These are phyloP conservation scores for Sphaerosporella brunnea DNA, from an alignment of 495 filamentous ascomycete species.

Conservation along the genomic window DNA sequence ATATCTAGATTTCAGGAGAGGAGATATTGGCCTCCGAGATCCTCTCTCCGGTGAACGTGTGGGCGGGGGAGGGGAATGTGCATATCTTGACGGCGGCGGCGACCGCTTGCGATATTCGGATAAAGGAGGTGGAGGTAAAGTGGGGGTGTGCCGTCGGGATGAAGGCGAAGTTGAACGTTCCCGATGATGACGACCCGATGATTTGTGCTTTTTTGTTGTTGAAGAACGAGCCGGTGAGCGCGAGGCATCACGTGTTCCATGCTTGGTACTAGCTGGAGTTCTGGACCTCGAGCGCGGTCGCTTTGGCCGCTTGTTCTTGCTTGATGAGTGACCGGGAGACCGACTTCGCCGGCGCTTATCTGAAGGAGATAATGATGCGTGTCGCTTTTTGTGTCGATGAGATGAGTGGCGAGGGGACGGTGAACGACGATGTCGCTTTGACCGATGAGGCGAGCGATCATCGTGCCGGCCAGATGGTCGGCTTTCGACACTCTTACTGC, in stretches of 20 bases:
- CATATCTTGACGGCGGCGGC: constrained; percentile 8
- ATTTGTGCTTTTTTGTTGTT: constrained; percentile 21
- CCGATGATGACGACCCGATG: constrained; percentile 19
- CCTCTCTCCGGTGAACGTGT: constrained; percentile 11
- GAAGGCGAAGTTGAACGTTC: constrained; percentile 21
- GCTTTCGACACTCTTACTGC: constrained; percentile 23
- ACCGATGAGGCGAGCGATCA: constrained; percentile 18
- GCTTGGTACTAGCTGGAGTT: constrained; percentile 19
- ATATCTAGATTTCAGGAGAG: constrained; percentile 11
- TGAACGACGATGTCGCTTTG: constrained; percentile 20
- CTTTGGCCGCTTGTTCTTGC: constrained; percentile 21
- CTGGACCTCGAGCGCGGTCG: constrained; percentile 14
- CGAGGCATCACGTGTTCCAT: constrained; percentile 20
- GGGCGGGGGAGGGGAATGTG: constrained; percentile 1
- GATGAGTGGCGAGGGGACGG: constrained; percentile 21
- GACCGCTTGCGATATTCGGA: constrained; percentile 2
- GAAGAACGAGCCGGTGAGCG: constrained; percentile 19
- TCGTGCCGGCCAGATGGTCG: constrained; percentile 19
- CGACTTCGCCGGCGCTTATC: constrained; percentile 21
- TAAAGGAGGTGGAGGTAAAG: constrained; percentile 12
- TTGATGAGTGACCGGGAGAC: constrained; percentile 21
- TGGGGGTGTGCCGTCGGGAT: constrained; percentile 9
- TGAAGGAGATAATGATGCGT: constrained; percentile 18
- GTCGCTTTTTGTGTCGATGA: constrained; percentile 22
- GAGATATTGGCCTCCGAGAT: constrained; percentile 17